Percentiles rank a stretch among this genome's conserved stretches.
These are phyloP conservation scores for Betula pendula DNA, from an alignment of 306 rosid species.

Conservation along the genomic window DNA sequence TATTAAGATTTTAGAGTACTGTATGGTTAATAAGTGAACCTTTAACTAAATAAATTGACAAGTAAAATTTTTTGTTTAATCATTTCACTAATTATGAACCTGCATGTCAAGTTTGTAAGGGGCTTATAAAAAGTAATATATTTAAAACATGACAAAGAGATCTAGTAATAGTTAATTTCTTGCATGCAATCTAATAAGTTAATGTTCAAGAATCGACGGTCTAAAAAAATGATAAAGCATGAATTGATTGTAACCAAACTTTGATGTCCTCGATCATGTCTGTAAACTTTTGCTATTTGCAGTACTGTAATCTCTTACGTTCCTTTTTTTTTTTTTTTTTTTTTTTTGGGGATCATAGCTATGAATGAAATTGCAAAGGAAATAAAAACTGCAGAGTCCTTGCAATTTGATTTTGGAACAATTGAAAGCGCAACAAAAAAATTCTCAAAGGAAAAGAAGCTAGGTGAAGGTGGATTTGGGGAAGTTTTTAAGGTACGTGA, in stretches of 20 bases:
- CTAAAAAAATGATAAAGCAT: neutral
- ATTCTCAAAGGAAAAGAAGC: conserved; percentile 23
- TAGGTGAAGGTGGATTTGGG: conserved; percentile 38
- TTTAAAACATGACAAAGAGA: no score
- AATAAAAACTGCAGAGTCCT: conserved; percentile 3
- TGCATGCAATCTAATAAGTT: no score
- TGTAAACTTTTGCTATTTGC: neutral
- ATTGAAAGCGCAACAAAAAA: conserved; percentile 29
- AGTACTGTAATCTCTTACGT: neutral
- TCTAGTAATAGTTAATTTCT: no score
- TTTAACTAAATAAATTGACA: no score
- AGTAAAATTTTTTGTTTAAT: no score
- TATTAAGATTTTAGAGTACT: no score
- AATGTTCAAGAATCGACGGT: no score
- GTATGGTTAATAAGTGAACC: no score
- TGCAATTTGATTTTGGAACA: conserved; percentile 25
- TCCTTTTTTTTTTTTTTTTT: no score
- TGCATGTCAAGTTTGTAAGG: no score
- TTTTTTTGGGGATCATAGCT: neutral
- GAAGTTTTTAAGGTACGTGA: conserved; percentile 24
- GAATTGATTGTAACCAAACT: neutral
- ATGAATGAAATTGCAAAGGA: conserved; percentile 10
- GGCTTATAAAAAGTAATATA: no score
- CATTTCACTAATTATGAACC: no score
- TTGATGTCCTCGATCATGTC: neutral